Base-by-base conservation (phyloP, 176 grass and related monocot genomes). In the Urochloa ruziziensis region DNA sequence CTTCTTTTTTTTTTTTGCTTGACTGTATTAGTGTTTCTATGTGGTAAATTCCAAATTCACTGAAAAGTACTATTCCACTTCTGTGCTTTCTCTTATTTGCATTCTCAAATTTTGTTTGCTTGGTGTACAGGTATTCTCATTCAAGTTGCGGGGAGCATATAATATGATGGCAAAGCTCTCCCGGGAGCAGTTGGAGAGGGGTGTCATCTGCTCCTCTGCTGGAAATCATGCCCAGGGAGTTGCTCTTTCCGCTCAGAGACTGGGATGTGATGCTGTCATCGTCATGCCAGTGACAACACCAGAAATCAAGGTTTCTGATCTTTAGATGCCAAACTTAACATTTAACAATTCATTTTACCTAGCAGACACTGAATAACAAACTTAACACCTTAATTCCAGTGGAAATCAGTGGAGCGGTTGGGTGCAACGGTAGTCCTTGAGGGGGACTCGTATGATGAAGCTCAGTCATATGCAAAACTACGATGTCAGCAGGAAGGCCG, bases 171-270 rank as follows among this genome's bases (percentile, higher is more conserved):
- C 87, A 33, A 96, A 99, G 67, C 89, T 99, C 77, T 62, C 97
- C 24, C 78, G 28, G 27, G 83, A 96, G 68, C 82, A 99, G 73
- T 86, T 99, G 80, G 81, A 84, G 24, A 99, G 74, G n/a, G 97
- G 97, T 4, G 97, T 99, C 68, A 96, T 99, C 57, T 99, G 97
- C 77, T 99, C 97, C 39, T 99, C 97, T 89, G 97, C 97, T 28
- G 97, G 97, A 79, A 99, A 99, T 83, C 97, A 99, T 90, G 97
- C 97, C 63, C 97, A 99, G 84, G 97, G 97, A 74, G 97, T 99
- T 36, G 97, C 97, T 68, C 91, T 99, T 74, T 86, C 97, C 36
- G 97, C 97, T 68, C 81, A 82, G 78, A 91, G 70, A 82, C 85
- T 99, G 34, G 54, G 86, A n/a, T 99, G 91, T n/a, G 91, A 99